These are phyloP conservation scores for Entonaema liquescens DNA, from an alignment of 495 filamentous ascomycete species.

Conservation along the genomic window DNA sequence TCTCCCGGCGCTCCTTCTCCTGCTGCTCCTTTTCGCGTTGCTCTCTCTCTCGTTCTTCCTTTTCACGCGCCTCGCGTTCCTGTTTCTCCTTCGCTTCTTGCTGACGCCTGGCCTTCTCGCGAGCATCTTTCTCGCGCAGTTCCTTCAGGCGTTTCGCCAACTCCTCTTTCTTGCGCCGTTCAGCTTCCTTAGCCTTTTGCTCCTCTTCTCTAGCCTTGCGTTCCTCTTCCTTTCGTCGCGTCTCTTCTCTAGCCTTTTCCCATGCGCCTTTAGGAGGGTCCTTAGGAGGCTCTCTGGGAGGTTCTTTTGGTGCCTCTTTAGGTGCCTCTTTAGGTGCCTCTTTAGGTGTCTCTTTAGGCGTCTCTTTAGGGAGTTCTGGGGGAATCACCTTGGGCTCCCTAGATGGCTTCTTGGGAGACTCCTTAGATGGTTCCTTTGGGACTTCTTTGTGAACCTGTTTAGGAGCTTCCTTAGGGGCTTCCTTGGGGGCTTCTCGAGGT, in stretches of 20 bases:
- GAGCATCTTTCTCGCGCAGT: slow-evolving; percentile 70
- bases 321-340: slow-evolving; percentile 6
- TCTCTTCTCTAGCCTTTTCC: slow-evolving; percentile 79
- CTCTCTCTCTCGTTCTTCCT: slow-evolving; percentile 51
- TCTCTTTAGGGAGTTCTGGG: neutral
- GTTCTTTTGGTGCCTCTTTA: slow-evolving; percentile 20
- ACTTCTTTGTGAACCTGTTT: slow-evolving; percentile 10
- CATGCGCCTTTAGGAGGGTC: slow-evolving; percentile 60
- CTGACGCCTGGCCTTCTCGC: slow-evolving; percentile 60
- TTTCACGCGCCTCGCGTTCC: slow-evolving; percentile 49
- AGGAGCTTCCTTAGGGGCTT: slow-evolving; percentile 2
- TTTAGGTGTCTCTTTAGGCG: slow-evolving; percentile 4
- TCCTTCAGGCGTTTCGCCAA: slow-evolving; percentile 59
- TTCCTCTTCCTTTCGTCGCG: slow-evolving; percentile 59
- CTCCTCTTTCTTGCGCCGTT: slow-evolving; percentile 60
- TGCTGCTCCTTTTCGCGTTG: slow-evolving; percentile 52
- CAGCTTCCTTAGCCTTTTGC: slow-evolving; percentile 61
- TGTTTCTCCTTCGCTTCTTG: slow-evolving; percentile 55
- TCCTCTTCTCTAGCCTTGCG: slow-evolving; percentile 64
- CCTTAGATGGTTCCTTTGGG: slow-evolving; percentile 5
- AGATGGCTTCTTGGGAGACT: slow-evolving; percentile 5
- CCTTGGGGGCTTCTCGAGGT: neutral
- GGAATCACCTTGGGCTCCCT: neutral
- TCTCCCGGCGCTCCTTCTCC: slow-evolving; percentile 59
- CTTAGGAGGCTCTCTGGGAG: slow-evolving; percentile 32